phyloP scores from a whole-genome alignment of 352 stramenopile genomes.

The Phytophthora pisi region DNA sequence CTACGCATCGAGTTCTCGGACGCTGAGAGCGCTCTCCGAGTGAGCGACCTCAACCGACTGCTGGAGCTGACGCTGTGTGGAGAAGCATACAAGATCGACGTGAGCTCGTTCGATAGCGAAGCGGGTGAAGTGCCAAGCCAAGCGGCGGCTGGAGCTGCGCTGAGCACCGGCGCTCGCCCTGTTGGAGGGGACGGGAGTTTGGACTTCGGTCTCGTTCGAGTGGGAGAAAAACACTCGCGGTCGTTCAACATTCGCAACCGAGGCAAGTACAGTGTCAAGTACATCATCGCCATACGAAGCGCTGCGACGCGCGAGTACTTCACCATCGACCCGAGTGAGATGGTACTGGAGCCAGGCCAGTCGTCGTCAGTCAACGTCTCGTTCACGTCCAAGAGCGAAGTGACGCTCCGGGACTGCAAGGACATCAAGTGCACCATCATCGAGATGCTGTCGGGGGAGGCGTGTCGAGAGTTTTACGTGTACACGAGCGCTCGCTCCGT shows the following conservation, averaged over 20 bases:
- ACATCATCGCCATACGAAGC: conserved; percentile 67
- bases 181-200: conserved; percentile 64
- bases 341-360: conserved; percentile 78
- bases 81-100: conserved; percentile 93
- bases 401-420: conserved; percentile 89
- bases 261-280: conserved; percentile 95
- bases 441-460: conserved; percentile 92
- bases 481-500: conserved; percentile 77
- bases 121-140: conserved; percentile 14
- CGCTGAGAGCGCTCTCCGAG: conserved; percentile 62
- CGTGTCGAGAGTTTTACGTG: conserved; percentile 89
- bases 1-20: conserved; percentile 88
- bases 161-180: neutral
- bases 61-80: conserved; percentile 58
- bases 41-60: conserved; percentile 41
- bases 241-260: conserved; percentile 90
- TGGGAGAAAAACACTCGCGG: conserved; percentile 84
- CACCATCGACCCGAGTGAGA: conserved; percentile 77
- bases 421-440: conserved; percentile 93
- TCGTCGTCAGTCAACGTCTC: conserved; percentile 72
- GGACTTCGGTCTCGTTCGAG: conserved; percentile 93
- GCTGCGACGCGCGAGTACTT: conserved; percentile 71
- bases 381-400: conserved; percentile 82
- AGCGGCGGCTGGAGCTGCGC: conserved; percentile 1
- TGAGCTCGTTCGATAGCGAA: conserved; percentile 77